phyloP scores from a whole-genome alignment of 345 rosid species.

The Salix arbutifolia region DNA sequence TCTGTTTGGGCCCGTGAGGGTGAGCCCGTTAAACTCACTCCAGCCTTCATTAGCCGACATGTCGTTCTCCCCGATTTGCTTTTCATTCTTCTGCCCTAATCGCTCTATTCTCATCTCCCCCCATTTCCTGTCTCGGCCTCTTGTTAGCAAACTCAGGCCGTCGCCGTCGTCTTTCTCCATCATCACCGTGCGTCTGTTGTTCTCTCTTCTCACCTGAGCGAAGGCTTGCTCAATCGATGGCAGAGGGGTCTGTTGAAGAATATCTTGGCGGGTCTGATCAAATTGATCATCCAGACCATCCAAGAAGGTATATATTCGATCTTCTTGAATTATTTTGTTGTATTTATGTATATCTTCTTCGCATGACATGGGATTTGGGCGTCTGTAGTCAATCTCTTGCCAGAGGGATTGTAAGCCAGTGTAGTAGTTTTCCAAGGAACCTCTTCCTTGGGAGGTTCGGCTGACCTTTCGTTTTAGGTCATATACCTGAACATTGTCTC shows the following conservation, averaged over 20 bases:
- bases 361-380: too few species aligned
- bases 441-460: too few species aligned
- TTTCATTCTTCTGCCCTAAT: too few species aligned
- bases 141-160: background rate
- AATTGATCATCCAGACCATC: background rate
- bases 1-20: fast-evolving
- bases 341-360: too few species aligned
- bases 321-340: too few species aligned
- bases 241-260: background rate
- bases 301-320: too few species aligned
- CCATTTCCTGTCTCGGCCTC: fast-evolving
- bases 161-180: background rate
- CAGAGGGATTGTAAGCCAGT: too few species aligned
- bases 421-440: background rate
- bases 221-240: background rate
- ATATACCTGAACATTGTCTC: too few species aligned
- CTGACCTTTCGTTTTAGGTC: background rate
- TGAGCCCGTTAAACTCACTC: too few species aligned
- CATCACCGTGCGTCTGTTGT: background rate
- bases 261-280: background rate
- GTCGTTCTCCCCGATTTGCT: too few species aligned
- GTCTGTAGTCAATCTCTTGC: background rate
- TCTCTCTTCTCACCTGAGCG: background rate
- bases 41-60: fast-evolving
- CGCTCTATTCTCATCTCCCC: background rate